Evolutionary conservation across 2,329 filamentous ascomycete species (phyloP).

Genomic region (Neocatenulostroma microsporum): DNA sequence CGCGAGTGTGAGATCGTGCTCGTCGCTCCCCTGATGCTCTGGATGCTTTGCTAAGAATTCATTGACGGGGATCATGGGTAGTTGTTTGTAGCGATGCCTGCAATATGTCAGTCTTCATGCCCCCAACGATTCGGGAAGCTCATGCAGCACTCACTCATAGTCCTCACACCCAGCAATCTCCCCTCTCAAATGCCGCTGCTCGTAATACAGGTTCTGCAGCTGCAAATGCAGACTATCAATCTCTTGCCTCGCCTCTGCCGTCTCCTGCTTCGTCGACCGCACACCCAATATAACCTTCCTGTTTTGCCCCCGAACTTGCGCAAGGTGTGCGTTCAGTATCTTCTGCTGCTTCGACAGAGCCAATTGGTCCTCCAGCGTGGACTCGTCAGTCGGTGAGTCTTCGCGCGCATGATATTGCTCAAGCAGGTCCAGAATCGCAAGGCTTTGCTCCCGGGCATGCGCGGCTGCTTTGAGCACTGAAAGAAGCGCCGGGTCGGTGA

Average conservation of each 20-base stretch:
- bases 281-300: conserved; percentile 72
- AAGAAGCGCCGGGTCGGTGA: conserved; percentile 58
- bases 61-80: conserved; percentile 75
- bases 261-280: conserved; percentile 76
- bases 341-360: conserved; percentile 71
- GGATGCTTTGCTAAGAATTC: conserved; percentile 73
- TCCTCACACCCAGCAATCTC: conserved; percentile 87
- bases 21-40: conserved; percentile 62
- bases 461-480: conserved; percentile 65
- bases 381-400: conserved; percentile 35
- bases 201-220: conserved; percentile 92
- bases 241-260: conserved; percentile 79
- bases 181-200: conserved; percentile 80
- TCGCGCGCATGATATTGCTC: conserved; percentile 31
- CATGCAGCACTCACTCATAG: conserved; percentile 61
- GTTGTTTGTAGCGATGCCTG: conserved; percentile 78
- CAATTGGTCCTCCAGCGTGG: conserved; percentile 44
- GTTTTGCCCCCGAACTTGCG: conserved; percentile 74
- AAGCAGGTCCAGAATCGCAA: conserved; percentile 52
- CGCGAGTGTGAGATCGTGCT: conserved; percentile 78
- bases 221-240: conserved; percentile 87
- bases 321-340: conserved; percentile 66
- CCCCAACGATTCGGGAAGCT: background rate
- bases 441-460: conserved; percentile 63
- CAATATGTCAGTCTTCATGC: background rate